Evolutionary conservation across 2,329 filamentous ascomycete genomes (phyloP).

Genomic region (Aspergillus flavus): DNA sequence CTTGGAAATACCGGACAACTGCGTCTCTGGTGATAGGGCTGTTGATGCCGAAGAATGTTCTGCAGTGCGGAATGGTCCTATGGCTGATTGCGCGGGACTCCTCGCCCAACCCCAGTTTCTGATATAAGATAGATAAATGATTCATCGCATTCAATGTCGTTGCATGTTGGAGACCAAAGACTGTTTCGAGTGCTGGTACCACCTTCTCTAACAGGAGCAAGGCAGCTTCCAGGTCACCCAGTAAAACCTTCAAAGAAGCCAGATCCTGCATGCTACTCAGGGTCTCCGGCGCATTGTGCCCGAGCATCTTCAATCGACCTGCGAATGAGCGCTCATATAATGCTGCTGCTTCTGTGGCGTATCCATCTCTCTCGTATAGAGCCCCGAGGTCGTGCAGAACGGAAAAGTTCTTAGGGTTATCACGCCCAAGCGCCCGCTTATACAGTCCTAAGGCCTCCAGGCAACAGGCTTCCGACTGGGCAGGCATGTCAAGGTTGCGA

Average conservation of each 20-base stretch:
- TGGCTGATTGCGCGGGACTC: constrained; percentile 28
- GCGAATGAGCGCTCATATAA: constrained; percentile 35
- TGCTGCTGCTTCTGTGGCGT: constrained; percentile 34
- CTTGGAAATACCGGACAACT: constrained; percentile 29
- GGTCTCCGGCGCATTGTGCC: constrained; percentile 34
- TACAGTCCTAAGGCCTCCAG: constrained; percentile 31
- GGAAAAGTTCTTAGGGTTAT: constrained; percentile 30
- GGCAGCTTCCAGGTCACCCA: constrained; percentile 32
- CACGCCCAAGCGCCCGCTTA: constrained; percentile 31
- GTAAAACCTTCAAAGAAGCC: constrained; percentile 28
- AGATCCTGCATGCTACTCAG: constrained; percentile 34
- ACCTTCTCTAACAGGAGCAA: constrained; percentile 32
- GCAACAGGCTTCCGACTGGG: constrained; percentile 33
- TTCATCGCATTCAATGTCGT: constrained; percentile 34
- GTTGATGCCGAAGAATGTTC: constrained; percentile 28
- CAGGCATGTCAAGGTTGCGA: constrained; percentile 24
- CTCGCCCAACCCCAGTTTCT: constrained; percentile 32
- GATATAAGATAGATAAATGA: constrained; percentile 31
- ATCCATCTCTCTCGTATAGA: constrained; percentile 33
- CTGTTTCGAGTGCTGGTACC: constrained; percentile 32
- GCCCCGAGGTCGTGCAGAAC: constrained; percentile 32
- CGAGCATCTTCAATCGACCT: constrained; percentile 31
- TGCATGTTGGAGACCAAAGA: constrained; percentile 32
- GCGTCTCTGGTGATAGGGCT: constrained; percentile 28
- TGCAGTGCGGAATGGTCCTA: constrained; percentile 30